These are phyloP conservation scores for Hymenoscyphus linearis DNA, from an alignment of 2,329 filamentous ascomycete species.

Conservation along the genomic window DNA sequence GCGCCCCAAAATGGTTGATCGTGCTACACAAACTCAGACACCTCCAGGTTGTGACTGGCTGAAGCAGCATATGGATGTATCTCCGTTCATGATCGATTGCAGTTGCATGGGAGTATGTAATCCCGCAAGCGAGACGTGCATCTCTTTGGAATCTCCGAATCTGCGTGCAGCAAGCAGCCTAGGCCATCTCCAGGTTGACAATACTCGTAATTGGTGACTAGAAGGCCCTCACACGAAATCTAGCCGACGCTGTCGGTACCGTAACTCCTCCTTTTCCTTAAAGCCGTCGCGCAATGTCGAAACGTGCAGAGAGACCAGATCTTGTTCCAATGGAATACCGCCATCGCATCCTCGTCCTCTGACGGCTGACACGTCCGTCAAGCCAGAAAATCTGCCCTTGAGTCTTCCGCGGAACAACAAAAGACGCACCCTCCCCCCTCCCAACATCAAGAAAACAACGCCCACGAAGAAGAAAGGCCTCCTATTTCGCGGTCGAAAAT, in stretches of 20 bases:
- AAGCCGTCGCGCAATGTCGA: constrained; percentile 28
- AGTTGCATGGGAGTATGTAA: constrained; percentile 29
- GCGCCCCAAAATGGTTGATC: constrained; percentile 28
- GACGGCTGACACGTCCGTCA: constrained; percentile 20
- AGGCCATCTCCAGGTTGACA: constrained; percentile 8
- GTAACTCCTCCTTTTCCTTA: constrained; percentile 10
- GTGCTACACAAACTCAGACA: constrained; percentile 29
- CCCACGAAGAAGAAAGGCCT: constrained; percentile 60
- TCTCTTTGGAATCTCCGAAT: constrained; percentile 13
- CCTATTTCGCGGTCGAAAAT: constrained; percentile 33
- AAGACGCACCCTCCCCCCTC: constrained; percentile 33
- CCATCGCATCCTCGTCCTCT: constrained; percentile 20
- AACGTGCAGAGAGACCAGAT: constrained; percentile 26
- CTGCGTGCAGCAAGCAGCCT: constrained; percentile 20
- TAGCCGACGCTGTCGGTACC: constrained; percentile 5
- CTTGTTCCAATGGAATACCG: constrained; percentile 20
- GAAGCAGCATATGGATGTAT: constrained; percentile 25
- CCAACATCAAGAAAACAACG: constrained; percentile 35
- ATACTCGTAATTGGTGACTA: too few species aligned
- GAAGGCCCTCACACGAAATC: too few species aligned
- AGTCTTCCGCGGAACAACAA: constrained; percentile 26
- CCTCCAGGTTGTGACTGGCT: constrained; percentile 22
- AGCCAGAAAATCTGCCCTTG: constrained; percentile 20
- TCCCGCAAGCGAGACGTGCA: constrained; percentile 22
- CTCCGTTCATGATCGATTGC: constrained; percentile 20